Evolutionary conservation across 1,284 basidiomycete genomes (phyloP).

Genomic region (Trametes hirsuta): DNA sequence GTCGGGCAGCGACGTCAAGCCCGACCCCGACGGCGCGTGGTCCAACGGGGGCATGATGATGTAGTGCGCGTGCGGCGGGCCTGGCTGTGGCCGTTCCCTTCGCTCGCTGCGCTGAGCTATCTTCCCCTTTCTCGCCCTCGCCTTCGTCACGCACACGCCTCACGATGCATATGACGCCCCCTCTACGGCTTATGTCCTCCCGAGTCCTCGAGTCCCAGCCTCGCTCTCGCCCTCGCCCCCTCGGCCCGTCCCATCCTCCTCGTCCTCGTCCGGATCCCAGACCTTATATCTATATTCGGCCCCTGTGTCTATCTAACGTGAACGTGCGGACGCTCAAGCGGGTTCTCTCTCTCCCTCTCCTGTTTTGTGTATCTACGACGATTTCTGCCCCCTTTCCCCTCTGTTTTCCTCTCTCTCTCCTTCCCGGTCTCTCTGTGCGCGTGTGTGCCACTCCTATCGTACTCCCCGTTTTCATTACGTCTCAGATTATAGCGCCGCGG

Average conservation of each 20-base stretch:
- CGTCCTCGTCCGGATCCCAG: not conserved
- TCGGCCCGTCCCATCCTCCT: not conserved
- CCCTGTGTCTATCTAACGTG: constrained; percentile 14
- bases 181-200: not conserved
- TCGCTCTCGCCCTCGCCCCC: not conserved
- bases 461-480: constrained; percentile 1
- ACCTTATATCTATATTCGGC: constrained; percentile 24
- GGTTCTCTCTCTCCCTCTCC: constrained; percentile 8
- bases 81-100: not conserved
- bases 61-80: constrained; percentile 15
- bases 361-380: constrained; percentile 18
- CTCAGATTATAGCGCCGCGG: not conserved
- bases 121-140: not conserved
- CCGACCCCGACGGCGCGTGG: constrained; percentile 31
- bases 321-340: constrained; percentile 22
- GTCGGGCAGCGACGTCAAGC: constrained; percentile 26
- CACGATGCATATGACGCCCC: not conserved
- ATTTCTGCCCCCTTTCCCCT: not conserved
- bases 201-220: not conserved
- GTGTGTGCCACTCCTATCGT: not conserved
- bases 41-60: constrained; percentile 27
- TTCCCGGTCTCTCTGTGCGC: constrained; percentile 2
- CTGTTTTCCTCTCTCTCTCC: not conserved
- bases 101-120: too few relatives aligned
- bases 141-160: not conserved